These are phyloP conservation scores for Fragilaria radians DNA, from an alignment of 108 stramenopile genomes.

Conservation along the genomic window DNA sequence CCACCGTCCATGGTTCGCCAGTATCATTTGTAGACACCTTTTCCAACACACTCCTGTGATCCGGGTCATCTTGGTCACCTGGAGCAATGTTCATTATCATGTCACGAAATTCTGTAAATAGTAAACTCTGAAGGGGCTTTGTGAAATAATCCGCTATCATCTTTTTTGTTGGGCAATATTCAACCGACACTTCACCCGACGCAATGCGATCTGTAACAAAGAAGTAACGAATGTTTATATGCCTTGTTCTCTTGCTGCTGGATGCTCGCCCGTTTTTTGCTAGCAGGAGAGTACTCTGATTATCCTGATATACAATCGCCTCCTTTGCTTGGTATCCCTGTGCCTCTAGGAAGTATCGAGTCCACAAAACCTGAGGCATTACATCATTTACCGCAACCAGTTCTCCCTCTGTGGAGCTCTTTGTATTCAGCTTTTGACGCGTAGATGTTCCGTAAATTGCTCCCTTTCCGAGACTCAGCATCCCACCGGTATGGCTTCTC, in stretches of 20 bases:
- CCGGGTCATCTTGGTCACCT: constrained; percentile 1
- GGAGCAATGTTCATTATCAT: constrained; percentile 17
- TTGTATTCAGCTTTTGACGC: constrained; percentile 35
- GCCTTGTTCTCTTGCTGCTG: constrained; percentile 33
- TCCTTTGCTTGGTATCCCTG: constrained; percentile 29
- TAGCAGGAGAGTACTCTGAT: constrained; percentile 38
- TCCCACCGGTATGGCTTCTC: constrained; percentile 38
- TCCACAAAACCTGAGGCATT: constrained; percentile 40
- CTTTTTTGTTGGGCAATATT: constrained; percentile 37
- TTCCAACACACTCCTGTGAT: constrained; percentile 27
- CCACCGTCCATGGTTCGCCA: too few species aligned
- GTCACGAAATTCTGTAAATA: constrained; percentile 25
- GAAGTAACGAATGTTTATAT: constrained; percentile 44
- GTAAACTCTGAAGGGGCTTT: constrained; percentile 22
- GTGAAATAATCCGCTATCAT: constrained; percentile 56
- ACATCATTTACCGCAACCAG: constrained; percentile 32
- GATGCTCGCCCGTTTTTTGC: constrained; percentile 35
- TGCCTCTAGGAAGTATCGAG: constrained; percentile 31
- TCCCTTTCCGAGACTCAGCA: constrained; percentile 35
- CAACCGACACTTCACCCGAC: constrained; percentile 9
- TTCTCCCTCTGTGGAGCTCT: too few species aligned
- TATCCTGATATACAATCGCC: constrained; percentile 39
- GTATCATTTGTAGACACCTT: too few species aligned
- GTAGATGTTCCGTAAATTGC: constrained; percentile 4
- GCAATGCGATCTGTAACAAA: constrained; percentile 31